These are phyloP conservation scores for Aureobasidium pullulans DNA, from an alignment of 2,329 filamentous ascomycete species.

Conservation along the genomic window DNA sequence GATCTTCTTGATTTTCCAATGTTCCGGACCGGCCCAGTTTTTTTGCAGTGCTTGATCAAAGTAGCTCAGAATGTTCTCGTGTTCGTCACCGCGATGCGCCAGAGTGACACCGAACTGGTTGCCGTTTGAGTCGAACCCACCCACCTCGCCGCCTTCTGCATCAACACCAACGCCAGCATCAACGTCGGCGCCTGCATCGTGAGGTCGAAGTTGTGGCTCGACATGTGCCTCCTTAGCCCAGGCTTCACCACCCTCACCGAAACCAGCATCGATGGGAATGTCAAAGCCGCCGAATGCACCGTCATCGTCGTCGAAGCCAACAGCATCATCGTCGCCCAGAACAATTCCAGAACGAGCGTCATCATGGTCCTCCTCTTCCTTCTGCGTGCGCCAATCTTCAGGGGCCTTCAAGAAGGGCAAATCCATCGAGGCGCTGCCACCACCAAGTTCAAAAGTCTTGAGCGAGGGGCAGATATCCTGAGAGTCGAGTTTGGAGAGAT, in stretches of 20 bases:
- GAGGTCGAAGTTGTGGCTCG: conserved; percentile 77
- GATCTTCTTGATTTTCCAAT: conserved; percentile 94
- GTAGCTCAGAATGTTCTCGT: conserved; percentile 95
- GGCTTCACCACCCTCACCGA: conserved; percentile 90
- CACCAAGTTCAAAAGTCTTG: conserved; percentile 86
- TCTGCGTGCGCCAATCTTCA: conserved; percentile 68
- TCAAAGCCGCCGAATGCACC: conserved; percentile 56
- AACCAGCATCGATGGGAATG: conserved; percentile 62
- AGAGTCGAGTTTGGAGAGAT: conserved; percentile 66
- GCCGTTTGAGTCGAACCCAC: conserved; percentile 51
- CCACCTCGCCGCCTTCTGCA: conserved; percentile 37
- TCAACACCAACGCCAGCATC: conserved; percentile 48
- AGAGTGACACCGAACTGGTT: conserved; percentile 76
- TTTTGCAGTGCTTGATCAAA: conserved; percentile 95
- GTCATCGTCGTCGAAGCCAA: conserved; percentile 74
- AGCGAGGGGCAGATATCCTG: conserved; percentile 93
- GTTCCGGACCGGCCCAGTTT: conserved; percentile 97
- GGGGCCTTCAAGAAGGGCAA: conserved; percentile 81
- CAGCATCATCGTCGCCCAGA: conserved; percentile 77
- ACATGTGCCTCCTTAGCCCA: conserved; percentile 88
- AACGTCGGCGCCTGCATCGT: conserved; percentile 47
- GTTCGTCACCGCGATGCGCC: conserved; percentile 55
- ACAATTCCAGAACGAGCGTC: conserved; percentile 72
- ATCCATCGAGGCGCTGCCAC: conserved; percentile 75
- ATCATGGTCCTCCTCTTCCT: conserved; percentile 47